Evolutionary conservation across 2,329 filamentous ascomycete species (phyloP).

Genomic region (Paraphaeosphaeria minitans): DNA sequence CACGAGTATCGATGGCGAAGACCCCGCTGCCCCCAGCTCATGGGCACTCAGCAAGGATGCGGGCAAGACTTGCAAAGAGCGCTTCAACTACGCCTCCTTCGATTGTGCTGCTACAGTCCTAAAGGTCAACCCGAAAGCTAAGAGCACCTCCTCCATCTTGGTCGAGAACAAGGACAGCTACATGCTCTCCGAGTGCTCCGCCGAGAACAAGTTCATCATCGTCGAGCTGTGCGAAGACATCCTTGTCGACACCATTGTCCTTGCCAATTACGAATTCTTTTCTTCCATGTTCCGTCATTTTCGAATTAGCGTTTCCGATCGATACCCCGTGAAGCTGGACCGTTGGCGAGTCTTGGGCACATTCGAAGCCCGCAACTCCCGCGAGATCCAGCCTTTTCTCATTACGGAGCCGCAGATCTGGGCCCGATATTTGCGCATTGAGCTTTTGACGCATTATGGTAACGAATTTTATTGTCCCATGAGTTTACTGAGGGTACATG

Average conservation of each 20-base stretch:
- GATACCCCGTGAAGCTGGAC: conserved; percentile 89
- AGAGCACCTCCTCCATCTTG: conserved; percentile 85
- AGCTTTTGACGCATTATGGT: conserved; percentile 91
- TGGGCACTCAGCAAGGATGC: conserved; percentile 80
- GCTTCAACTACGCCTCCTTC: conserved; percentile 97
- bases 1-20: conserved; percentile 28
- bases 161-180: conserved; percentile 99
- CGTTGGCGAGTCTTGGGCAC: conserved; percentile 89
- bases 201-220: conserved; percentile 89
- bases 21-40: conserved; percentile 38
- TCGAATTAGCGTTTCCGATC: conserved; percentile 88
- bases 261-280: conserved; percentile 99
- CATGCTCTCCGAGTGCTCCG: conserved; percentile 90
- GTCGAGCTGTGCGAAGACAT: conserved; percentile 88
- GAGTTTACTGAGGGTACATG: conserved; percentile 88
- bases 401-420: conserved; percentile 95
- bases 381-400: conserved; percentile 92
- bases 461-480: conserved; percentile 97
- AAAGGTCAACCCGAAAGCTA: conserved; percentile 85
- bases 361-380: conserved; percentile 89
- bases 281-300: conserved; percentile 95
- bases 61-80: conserved; percentile 95
- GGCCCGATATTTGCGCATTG: conserved; percentile 89
- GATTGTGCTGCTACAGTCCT: conserved; percentile 93
- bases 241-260: conserved; percentile 91